A percentile compares a stretch with the other conserved stretches of the same genome.
Evolutionary conservation across 2,329 filamentous ascomycete species (phyloP).

Genomic region (Diaporthe velutina): DNA sequence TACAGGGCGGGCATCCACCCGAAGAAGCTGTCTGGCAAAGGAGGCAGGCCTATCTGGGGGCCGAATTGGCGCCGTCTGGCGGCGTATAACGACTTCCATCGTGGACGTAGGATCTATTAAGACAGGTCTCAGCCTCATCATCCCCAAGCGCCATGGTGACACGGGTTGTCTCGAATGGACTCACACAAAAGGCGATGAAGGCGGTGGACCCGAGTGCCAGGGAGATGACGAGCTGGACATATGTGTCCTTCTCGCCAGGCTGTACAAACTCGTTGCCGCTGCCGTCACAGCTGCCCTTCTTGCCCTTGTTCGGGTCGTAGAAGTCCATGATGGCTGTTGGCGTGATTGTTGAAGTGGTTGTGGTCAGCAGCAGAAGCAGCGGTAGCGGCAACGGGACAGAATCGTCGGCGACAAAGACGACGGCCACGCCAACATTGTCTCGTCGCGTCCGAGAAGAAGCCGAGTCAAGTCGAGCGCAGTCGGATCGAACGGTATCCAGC

Average conservation of each 20-base stretch:
- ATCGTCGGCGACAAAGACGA: conserved; percentile 11
- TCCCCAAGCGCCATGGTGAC: not conserved
- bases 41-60: conserved; percentile 72
- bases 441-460: not conserved
- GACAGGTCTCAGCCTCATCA: conserved; percentile 28
- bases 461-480: not conserved
- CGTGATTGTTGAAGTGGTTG: conserved; percentile 11
- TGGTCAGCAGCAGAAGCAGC: conserved; percentile 18
- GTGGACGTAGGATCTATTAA: conserved; percentile 82
- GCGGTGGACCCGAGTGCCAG: conserved; percentile 76
- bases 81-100: conserved; percentile 92
- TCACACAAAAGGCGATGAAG: conserved; percentile 82
- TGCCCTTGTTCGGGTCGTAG: conserved; percentile 31
- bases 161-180: conserved; percentile 45
- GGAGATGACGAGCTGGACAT: conserved; percentile 80
- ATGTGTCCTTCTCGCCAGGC: conserved; percentile 60
- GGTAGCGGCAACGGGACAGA: conserved; percentile 2
- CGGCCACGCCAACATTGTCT: conserved; percentile 12
- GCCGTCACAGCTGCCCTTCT: conserved; percentile 38
- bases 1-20: conserved; percentile 94
- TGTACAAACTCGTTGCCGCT: conserved; percentile 46
- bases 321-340: conserved; percentile 32
- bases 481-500: not conserved
- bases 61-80: conserved; percentile 84
- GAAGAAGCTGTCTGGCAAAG: conserved; percentile 85